A percentile compares a stretch with the other conserved stretches of the same genome.
These are phyloP conservation scores for Xylaria castorea DNA, from an alignment of 495 filamentous ascomycete species.

Conservation along the genomic window DNA sequence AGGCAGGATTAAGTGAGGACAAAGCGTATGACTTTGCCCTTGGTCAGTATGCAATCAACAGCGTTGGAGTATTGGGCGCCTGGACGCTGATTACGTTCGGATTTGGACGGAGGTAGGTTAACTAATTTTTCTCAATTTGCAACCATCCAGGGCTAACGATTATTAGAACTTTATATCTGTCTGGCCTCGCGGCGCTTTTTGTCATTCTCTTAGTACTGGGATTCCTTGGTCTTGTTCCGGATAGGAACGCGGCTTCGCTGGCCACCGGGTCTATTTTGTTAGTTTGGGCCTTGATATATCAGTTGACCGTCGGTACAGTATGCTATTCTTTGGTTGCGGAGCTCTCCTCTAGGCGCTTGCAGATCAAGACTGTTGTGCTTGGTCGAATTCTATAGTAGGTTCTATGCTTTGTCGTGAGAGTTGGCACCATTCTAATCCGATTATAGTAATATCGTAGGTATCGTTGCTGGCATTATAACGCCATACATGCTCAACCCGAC, in stretches of 20 bases:
- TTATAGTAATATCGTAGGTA: slow-evolving; percentile 68
- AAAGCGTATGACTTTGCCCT: slow-evolving; percentile 74
- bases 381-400: slow-evolving; percentile 69
- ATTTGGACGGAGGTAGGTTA: slow-evolving; percentile 65
- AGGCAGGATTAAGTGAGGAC: slow-evolving; percentile 66
- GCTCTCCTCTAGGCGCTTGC: slow-evolving; percentile 73
- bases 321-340: slow-evolving; percentile 81
- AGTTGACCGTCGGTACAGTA: slow-evolving; percentile 78
- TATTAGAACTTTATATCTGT: slow-evolving; percentile 66
- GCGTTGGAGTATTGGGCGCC: slow-evolving; percentile 72
- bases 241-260: slow-evolving; percentile 61
- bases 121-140: not conserved
- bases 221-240: slow-evolving; percentile 70
- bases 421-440: slow-evolving; percentile 22
- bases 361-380: slow-evolving; percentile 75
- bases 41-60: slow-evolving; percentile 78
- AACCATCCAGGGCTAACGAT: not conserved
- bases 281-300: slow-evolving; percentile 75
- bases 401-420: not conserved
- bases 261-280: slow-evolving; percentile 76
- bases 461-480: slow-evolving; percentile 72
- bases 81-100: slow-evolving; percentile 75
- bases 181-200: slow-evolving; percentile 69
- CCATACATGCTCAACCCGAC: slow-evolving; percentile 78
- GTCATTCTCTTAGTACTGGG: slow-evolving; percentile 74